Evolutionary conservation across 768 basidiomycete genomes (phyloP), one percentile per base, ranked within the genome.

Genomic region (Scleroderma citrinum): DNA sequence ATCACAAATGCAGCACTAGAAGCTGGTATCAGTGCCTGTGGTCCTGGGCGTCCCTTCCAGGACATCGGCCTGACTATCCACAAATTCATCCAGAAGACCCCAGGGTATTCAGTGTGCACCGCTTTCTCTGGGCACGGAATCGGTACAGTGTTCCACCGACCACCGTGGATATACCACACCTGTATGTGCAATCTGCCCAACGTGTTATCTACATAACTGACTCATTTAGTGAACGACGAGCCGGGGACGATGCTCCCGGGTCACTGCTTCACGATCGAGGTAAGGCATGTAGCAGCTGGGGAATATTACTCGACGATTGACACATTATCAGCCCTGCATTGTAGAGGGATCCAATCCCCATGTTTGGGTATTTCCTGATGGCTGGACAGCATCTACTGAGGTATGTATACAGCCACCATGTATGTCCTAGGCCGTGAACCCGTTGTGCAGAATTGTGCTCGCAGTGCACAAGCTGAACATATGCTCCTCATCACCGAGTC

Each of bases 221-320:
- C 7, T 24, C 31, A 8, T 45, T 8, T 12, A 43, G 92, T 76
- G 46, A 94, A 94, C 52, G 81, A 87, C 19, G 90, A 91, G 51
- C 85, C 87, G 2, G 92, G 83, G 1, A 60, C 75, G 14, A 94
- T 96, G 92, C 62, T 66, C 45, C 85, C 85, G 0, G 92, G 93
- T 0, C 82, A 95, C 62, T 91, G 90, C 60, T 95, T 96, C 59
- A 95, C 93, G 0, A 92, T 96, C 35, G 93, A 96, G 76, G 89
- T 84, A 50, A 16, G 70, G 46, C 11, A 13, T 20, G 2, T 31
- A 12, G 20, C 7, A 35, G 34, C 5, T 12, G 5, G 44, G 29
- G 13, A 17, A n/a, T 11, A 36, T 7, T 29, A 4, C 37, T 5
- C 21, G 23, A 13, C 21, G 10, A 31, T 53, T 32, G 10, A 42